These are phyloP conservation scores for Hyaloscypha hepaticicola DNA, from an alignment of 495 filamentous ascomycete species.

Conservation along the genomic window DNA sequence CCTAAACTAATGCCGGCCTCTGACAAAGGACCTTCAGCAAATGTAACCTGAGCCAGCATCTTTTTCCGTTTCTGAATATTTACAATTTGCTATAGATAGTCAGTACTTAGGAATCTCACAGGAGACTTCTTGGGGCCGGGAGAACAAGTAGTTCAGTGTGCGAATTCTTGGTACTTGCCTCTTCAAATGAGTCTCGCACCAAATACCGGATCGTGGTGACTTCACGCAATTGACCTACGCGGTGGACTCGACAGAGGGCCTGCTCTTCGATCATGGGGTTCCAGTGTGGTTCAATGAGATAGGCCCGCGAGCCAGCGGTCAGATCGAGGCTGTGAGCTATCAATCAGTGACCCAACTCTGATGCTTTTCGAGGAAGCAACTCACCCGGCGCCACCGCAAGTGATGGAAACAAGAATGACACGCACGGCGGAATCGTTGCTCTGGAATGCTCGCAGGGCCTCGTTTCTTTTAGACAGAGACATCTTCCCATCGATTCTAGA, in stretches of 20 bases:
- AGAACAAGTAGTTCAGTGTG: background rate
- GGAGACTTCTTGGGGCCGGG: background rate
- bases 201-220: slow-evolving; percentile 34
- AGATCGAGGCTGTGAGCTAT: slow-evolving; percentile 27
- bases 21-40: background rate
- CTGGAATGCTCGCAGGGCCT: slow-evolving; percentile 11
- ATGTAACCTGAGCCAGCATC: background rate
- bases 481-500: slow-evolving; percentile 9
- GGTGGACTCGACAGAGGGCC: slow-evolving; percentile 35
- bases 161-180: slow-evolving; percentile 15
- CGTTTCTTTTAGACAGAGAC: slow-evolving; percentile 3
- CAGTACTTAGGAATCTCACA: slow-evolving; percentile 1
- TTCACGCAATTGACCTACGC: slow-evolving; percentile 34
- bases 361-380: background rate
- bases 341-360: slow-evolving; percentile 6
- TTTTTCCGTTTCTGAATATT: slow-evolving; percentile 9
- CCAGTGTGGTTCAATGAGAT: slow-evolving; percentile 37
- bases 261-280: slow-evolving; percentile 37
- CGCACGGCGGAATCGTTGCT: slow-evolving; percentile 11
- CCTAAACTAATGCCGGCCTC: background rate
- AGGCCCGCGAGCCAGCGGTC: slow-evolving; percentile 29
- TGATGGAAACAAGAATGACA: slow-evolving; percentile 22
- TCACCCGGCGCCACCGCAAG: slow-evolving; percentile 17
- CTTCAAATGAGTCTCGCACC: slow-evolving; percentile 34
- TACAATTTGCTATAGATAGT: slow-evolving; percentile 13